phyloP scores from a whole-genome alignment of 495 filamentous ascomycete species.

The Cercophora newfieldiana region DNA sequence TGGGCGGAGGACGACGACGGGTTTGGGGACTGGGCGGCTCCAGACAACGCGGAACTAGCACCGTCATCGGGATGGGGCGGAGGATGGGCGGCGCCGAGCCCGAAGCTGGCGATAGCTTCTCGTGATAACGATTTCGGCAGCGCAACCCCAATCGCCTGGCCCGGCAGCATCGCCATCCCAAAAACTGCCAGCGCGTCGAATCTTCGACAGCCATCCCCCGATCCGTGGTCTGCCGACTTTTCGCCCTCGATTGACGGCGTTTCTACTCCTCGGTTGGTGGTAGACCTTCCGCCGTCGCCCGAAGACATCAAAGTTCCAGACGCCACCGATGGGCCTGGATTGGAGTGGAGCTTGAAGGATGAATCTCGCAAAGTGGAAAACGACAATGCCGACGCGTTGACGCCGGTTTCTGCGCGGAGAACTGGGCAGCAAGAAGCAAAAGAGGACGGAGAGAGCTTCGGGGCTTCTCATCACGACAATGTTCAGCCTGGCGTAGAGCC shows the following conservation, averaged over 20 bases:
- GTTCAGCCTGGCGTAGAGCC: conserved; percentile 19
- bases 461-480: background rate
- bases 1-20: conserved; percentile 47
- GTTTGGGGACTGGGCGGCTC: conserved; percentile 44
- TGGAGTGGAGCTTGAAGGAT: background rate
- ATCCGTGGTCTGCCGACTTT: conserved; percentile 50
- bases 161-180: conserved; percentile 39
- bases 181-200: conserved; percentile 28
- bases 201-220: conserved; percentile 52
- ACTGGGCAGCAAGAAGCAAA: background rate
- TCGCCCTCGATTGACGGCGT: conserved; percentile 22
- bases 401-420: too few relatives aligned
- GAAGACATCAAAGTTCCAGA: background rate
- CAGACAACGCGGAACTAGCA: conserved; percentile 23
- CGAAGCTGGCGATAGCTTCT: conserved; percentile 35
- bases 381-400: background rate
- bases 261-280: conserved; percentile 25
- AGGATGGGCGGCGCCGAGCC: conserved; percentile 33
- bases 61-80: conserved; percentile 40
- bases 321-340: background rate
- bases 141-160: conserved; percentile 43
- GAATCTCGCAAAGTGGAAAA: background rate
- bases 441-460: background rate
- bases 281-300: conserved; percentile 17
- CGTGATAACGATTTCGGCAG: conserved; percentile 33